Conservation (phyloP, 176 grass and related monocot genomes). For the Oryza brachyantha region DNA sequence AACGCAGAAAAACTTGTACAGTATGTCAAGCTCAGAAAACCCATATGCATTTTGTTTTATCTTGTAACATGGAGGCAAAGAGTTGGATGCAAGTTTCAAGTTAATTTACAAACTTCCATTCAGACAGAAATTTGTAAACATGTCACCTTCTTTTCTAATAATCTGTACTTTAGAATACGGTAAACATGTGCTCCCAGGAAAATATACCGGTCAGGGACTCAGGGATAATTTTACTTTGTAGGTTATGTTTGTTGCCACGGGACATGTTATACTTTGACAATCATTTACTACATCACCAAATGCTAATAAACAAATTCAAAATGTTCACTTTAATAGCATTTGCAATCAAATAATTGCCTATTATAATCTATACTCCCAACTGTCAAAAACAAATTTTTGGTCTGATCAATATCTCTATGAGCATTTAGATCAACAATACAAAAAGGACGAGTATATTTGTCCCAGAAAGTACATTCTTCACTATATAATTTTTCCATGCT, state of each 20-base stretch:
- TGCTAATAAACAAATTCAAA: neutral
- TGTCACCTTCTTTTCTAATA: neutral
- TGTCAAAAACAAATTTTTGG: no score
- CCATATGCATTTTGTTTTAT: neutral
- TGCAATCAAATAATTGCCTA: neutral
- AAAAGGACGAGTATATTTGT: no score
- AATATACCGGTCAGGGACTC: neutral
- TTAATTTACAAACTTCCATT: neutral
- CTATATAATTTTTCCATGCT: neutral
- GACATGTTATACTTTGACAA: neutral
- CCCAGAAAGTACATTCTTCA: no score
- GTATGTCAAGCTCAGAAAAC: neutral
- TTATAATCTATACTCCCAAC: neutral
- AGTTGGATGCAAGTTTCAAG: neutral
- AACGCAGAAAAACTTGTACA: neutral
- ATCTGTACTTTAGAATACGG: neutral
- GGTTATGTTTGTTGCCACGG: neutral
- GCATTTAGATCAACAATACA: no score
- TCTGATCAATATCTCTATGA: no score
- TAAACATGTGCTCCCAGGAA: neutral
- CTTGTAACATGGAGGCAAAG: neutral
- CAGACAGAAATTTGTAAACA: neutral
- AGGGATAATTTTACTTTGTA: neutral
- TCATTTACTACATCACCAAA: neutral
- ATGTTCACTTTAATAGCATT: neutral